Conservation (phyloP, 305 asterid species). For the Euphrasia arctica region DNA sequence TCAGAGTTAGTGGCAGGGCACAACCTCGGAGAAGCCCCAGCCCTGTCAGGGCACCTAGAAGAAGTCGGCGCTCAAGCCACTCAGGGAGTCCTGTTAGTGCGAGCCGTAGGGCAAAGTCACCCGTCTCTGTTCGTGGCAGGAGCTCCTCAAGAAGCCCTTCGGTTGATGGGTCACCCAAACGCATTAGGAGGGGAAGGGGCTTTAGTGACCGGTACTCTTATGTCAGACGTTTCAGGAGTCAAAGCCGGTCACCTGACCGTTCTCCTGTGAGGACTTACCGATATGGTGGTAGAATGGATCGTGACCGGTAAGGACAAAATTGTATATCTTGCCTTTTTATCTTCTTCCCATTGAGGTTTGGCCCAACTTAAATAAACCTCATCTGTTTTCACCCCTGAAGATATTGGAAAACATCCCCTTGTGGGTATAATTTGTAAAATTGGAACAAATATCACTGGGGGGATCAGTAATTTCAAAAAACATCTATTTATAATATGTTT, state of each 20-base stretch:
- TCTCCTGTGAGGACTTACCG: slow-evolving; percentile 67
- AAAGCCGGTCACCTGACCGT: slow-evolving; percentile 87
- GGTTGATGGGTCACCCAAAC: slow-evolving; percentile 82
- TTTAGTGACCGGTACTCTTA: slow-evolving; percentile 86
- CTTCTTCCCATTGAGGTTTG: background rate
- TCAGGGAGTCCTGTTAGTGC: slow-evolving; percentile 70
- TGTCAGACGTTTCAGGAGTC: slow-evolving; percentile 84
- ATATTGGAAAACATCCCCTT: background rate
- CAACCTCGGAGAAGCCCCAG: slow-evolving; percentile 61
- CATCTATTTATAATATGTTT: background rate
- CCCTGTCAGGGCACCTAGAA: slow-evolving; percentile 64
- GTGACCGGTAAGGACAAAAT: slow-evolving; percentile 58
- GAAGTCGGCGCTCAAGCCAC: slow-evolving; percentile 59
- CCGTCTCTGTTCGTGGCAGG: slow-evolving; percentile 19
- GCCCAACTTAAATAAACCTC: too few relatives aligned
- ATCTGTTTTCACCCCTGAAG: background rate
- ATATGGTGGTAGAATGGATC: slow-evolving; percentile 68
- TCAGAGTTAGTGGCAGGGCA: slow-evolving; percentile 72
- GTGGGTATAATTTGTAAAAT: background rate
- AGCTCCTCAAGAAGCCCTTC: slow-evolving; percentile 77
- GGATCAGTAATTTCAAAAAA: background rate
- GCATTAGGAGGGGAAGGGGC: slow-evolving; percentile 93
- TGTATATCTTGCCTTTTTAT: background rate
- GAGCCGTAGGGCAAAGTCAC: slow-evolving; percentile 67
- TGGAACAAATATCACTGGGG: background rate